These are phyloP conservation scores for Beauveria asiatica DNA, from an alignment of 2,329 filamentous ascomycete genomes.

Conservation along the genomic window DNA sequence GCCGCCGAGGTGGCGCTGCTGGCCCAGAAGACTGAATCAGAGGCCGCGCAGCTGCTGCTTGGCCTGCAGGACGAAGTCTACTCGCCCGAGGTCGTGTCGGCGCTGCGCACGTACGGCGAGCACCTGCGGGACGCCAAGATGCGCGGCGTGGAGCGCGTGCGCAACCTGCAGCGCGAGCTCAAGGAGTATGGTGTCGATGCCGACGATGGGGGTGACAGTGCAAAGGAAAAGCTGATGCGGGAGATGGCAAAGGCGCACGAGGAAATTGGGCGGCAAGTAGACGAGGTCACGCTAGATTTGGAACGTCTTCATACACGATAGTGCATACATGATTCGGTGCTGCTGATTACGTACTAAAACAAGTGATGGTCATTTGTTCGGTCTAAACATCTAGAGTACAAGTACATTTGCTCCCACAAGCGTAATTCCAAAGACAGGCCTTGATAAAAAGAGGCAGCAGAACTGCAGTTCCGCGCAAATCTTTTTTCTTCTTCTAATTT, in stretches of 20 bases:
- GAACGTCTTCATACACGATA: slow-evolving; percentile 21
- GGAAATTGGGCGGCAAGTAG: slow-evolving; percentile 41
- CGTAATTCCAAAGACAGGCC: not conserved
- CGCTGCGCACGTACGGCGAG: slow-evolving; percentile 37
- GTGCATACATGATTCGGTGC: not conserved
- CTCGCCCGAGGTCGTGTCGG: slow-evolving; percentile 31
- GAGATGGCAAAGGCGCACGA: slow-evolving; percentile 44
- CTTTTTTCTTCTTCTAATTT: not conserved
- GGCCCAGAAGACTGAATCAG: slow-evolving; percentile 33
- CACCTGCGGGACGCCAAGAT: slow-evolving; percentile 42
- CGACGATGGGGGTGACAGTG: slow-evolving; percentile 22
- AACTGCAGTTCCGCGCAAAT: not conserved
- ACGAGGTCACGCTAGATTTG: slow-evolving; percentile 42
- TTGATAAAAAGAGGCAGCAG: not conserved
- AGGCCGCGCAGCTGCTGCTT: slow-evolving; percentile 27
- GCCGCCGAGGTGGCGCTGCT: slow-evolving; percentile 36
- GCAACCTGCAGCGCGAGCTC: slow-evolving; percentile 34
- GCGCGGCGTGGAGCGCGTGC: slow-evolving; percentile 35
- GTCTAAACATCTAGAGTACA: slow-evolving; percentile 12
- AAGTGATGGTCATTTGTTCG: not conserved
- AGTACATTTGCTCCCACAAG: slow-evolving; percentile 12
- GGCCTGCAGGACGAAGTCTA: slow-evolving; percentile 34
- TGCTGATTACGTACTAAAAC: not conserved
- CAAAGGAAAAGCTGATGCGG: slow-evolving; percentile 41
- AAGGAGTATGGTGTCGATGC: slow-evolving; percentile 37